A percentile compares a stretch with the other conserved stretches of the same genome.
Conservation (phyloP, 2,329 filamentous ascomycete genomes). For the Albifimbria verrucaria region DNA sequence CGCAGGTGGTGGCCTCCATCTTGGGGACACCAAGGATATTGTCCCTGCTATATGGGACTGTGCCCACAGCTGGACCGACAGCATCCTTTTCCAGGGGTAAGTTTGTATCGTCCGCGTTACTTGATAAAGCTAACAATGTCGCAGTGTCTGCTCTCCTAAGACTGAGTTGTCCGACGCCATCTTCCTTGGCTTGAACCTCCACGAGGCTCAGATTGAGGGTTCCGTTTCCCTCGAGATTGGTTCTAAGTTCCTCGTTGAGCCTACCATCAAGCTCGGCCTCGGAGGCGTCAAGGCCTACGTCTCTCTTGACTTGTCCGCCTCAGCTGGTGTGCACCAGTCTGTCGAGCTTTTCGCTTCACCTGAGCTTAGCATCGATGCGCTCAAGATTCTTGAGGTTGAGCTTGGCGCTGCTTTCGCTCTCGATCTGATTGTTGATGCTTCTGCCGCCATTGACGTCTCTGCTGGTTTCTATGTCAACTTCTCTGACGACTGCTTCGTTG, state of each 20-base stretch:
- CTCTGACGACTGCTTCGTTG: constrained; percentile 38
- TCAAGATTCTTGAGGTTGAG: constrained; percentile 29
- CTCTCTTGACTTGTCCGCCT: constrained; percentile 42
- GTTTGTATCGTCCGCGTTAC: not conserved
- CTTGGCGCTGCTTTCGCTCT: constrained; percentile 46
- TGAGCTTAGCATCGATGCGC: constrained; percentile 33
- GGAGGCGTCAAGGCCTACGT: constrained; percentile 49
- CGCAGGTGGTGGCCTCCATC: not conserved
- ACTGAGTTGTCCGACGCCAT: constrained; percentile 14
- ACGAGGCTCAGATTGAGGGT: constrained; percentile 42
- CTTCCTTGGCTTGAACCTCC: constrained; percentile 18
- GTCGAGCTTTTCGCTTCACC: constrained; percentile 46
- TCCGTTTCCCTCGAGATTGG: constrained; percentile 41
- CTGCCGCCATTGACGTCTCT: constrained; percentile 47
- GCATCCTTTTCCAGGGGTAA: constrained; percentile 11
- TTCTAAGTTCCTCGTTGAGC: constrained; percentile 34
- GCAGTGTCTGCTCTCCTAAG: constrained; percentile 8
- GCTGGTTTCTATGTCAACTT: constrained; percentile 45
- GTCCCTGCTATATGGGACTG: constrained; percentile 7
- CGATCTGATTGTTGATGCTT: constrained; percentile 48
- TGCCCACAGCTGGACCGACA: constrained; percentile 8
- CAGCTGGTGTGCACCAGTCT: constrained; percentile 44
- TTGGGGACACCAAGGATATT: not conserved
- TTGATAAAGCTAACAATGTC: not conserved
- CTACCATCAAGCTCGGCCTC: constrained; percentile 43